Evolutionary conservation across 306 rosid species (phyloP), one percentile per base, ranked within the genome.

Genomic region (Benincasa hispida): DNA sequence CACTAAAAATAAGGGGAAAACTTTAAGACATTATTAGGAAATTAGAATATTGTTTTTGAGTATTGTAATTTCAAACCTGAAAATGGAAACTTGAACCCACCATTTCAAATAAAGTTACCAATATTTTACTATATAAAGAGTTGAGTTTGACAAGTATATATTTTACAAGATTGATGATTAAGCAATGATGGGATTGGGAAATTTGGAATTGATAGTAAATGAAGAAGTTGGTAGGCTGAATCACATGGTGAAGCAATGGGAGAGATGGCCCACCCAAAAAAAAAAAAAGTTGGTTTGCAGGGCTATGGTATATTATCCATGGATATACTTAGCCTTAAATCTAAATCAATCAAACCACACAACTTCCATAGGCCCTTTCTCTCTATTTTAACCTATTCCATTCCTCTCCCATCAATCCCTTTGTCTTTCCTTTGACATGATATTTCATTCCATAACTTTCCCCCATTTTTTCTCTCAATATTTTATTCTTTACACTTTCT

Each of bases 221-320:
- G 41, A 19, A 8, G 14, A 63, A 30, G 25, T 30, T 63, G 45
- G 13, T 63, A 32, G 62, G 18, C 25, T 59, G 65, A 59, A 59
- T 51, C 72, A 21, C 75, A 53, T 77, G 53, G 47, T 45, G 72
- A 57, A 37, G 42, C 37, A 68, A 67, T 53, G 55, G 58, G 76
- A 45, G 34, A 62, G 67, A 25, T 79, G 81, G 39, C 78, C 81
- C 78, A 74, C 81, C 39, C 0, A 32, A 5, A 32, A 32, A 34
- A 34, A 7, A 34, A 34, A 34, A 34, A 5, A 34, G n/a, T n/a
- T n/a, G n/a, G n/a, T n/a, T n/a, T n/a, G n/a, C n/a, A n/a, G n/a
- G n/a, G n/a, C n/a, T n/a, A n/a, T n/a, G n/a, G n/a, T n/a, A n/a
- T n/a, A n/a, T n/a, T n/a, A n/a, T n/a, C n/a, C 6, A 34, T 34